Base-by-base conservation (phyloP, 2,329 filamentous ascomycete genomes). In the Alternaria ventricosa region DNA sequence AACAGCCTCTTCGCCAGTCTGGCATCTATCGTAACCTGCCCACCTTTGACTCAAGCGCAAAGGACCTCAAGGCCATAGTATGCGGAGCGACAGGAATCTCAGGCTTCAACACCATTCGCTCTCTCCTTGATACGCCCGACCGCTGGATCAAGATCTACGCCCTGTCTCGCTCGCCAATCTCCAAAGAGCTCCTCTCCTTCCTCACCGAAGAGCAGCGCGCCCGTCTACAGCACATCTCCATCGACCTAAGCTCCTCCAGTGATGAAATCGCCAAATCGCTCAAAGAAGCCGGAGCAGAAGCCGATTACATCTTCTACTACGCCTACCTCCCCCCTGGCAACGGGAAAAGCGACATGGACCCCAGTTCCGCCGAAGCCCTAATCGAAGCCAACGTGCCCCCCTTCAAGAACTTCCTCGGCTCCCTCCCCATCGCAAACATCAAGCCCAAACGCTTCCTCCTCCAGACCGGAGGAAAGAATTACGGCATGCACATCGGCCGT, bases 1-100 rank as follows among this genome's bases (percentile, higher is more conserved):
- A 55, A 20, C 43, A 53, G 6, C 64, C 64, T 12, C 61, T 66
- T 18, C 66, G 66, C 33, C 61, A 64, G 2, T 66, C 64, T 9
- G 64, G 66, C 23, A 60, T 66, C n/a, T 66, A 60, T 30, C 66
- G 58, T 13, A 68, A 68, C n/a, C 49, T 66, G 3, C 66, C 66
- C 1, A 55, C 61, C n/a, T 68, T 64, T 41, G 64, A 64, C 36
- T 49, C 53, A 8, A 22, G 49, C 15, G 8, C 58, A 2, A 60
- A 55, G 20, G 53, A 45, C 33, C 50, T 68, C n/a, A 66, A 56
- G 25, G 66, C 66, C 6, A 28, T 68, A n/a, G 63, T 68, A 3
- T 47, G 51, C 12, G 66, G 66, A 30, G 66, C 64, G 5, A 62
- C 66, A 13, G 66, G 66, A 7, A 68, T 66, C 44, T 68, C 61